Conservation (phyloP, 2,329 filamentous ascomycete species). For the Fusarium proliferatum region DNA sequence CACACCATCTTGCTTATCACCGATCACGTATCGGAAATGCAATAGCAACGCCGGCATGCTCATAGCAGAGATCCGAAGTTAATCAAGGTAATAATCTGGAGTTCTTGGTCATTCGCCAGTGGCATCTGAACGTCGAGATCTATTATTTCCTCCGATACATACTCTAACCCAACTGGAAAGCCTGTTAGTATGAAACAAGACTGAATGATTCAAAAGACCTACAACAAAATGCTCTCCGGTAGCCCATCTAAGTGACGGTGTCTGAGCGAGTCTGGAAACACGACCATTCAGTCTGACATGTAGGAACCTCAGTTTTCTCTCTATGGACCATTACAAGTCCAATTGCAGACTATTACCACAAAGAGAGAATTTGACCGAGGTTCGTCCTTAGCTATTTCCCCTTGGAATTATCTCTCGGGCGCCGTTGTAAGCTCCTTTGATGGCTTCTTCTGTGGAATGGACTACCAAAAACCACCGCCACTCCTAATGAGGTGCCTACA, state of each 20-base stretch:
- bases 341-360: background rate
- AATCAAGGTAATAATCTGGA: background rate
- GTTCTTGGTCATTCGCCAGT: background rate
- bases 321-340: background rate
- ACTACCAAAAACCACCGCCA: background rate
- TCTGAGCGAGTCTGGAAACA: background rate
- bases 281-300: background rate
- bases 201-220: background rate
- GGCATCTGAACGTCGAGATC: background rate
- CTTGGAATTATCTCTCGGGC: too few relatives aligned
- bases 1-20: background rate
- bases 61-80: background rate
- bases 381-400: background rate
- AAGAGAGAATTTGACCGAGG: background rate
- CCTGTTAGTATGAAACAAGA: background rate
- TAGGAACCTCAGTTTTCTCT: background rate
- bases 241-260: background rate
- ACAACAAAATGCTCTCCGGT: background rate
- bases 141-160: background rate
- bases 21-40: conserved; percentile 19
- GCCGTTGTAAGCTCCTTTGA: background rate
- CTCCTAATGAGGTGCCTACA: background rate
- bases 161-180: background rate
- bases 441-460: background rate
- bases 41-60: background rate